Percentiles rank a stretch among this genome's conserved stretches.
These are phyloP conservation scores for Barnettozyma wickerhamii DNA, from an alignment of 805 yeast genomes.

Conservation along the genomic window DNA sequence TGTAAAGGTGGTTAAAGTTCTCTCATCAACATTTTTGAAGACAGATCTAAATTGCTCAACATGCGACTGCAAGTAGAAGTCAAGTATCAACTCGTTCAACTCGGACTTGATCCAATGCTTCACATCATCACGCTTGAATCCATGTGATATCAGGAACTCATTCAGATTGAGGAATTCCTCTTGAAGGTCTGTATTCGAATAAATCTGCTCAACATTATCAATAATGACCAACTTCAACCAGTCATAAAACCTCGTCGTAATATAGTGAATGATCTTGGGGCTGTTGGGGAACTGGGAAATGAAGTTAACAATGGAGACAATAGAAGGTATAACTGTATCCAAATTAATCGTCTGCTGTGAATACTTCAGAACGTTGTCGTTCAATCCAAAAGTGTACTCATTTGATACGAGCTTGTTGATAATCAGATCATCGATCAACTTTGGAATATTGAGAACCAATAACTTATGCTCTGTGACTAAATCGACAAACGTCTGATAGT, in stretches of 20 bases:
- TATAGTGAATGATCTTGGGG: conserved; percentile 16
- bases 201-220: conserved; percentile 15
- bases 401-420: conserved; percentile 10
- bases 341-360: neutral
- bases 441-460: conserved; percentile 12
- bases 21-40: conserved; percentile 6
- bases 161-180: conserved; percentile 15
- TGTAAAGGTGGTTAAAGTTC: neutral
- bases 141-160: conserved; percentile 11
- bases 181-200: conserved; percentile 9
- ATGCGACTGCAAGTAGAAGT: conserved; percentile 19
- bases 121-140: conserved; percentile 19
- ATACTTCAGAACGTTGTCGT: conserved; percentile 7
- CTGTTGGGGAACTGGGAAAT: conserved; percentile 17
- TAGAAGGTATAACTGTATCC: conserved; percentile 11
- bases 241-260: conserved; percentile 19
- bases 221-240: conserved; percentile 20
- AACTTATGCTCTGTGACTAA: conserved; percentile 10
- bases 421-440: conserved; percentile 14
- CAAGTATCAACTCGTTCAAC: conserved; percentile 17
- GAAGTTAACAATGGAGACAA: conserved; percentile 16
- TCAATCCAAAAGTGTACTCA: conserved; percentile 2
- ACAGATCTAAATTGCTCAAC: conserved; percentile 16
- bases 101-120: conserved; percentile 22
- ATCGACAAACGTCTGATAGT: conserved; percentile 13